phyloP scores from a whole-genome alignment of 768 basidiomycete species.

The Saitozyma podzolica region DNA sequence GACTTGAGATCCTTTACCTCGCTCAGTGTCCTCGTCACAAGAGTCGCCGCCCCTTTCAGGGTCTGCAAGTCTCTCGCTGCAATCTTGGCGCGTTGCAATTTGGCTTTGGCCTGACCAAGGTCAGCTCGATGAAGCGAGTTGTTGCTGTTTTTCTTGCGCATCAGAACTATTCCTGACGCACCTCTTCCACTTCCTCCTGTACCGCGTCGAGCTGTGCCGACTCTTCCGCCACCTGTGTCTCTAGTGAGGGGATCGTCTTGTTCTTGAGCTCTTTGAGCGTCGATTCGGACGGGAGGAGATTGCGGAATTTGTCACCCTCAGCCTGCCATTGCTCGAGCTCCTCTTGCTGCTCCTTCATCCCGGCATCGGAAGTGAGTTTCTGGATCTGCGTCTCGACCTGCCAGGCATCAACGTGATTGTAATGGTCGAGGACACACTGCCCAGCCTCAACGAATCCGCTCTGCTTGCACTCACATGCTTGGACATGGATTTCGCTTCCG shows the following conservation, averaged over 20 bases:
- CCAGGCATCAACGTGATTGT: conserved; percentile 3
- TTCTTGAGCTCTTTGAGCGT: conserved; percentile 62
- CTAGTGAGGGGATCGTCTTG: conserved; percentile 62
- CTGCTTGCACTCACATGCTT: conserved; percentile 60
- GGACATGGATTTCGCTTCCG: conserved; percentile 65
- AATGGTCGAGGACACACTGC: background rate
- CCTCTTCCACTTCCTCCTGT: conserved; percentile 64
- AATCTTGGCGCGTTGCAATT: conserved; percentile 60
- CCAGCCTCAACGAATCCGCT: background rate
- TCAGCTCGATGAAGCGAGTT: background rate
- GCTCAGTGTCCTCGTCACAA: conserved; percentile 40
- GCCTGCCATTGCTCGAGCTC: conserved; percentile 65
- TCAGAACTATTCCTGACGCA: conserved; percentile 44
- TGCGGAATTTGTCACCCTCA: conserved; percentile 63
- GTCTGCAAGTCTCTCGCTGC: conserved; percentile 59
- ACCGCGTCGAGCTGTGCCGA: conserved; percentile 62
- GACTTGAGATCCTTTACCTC: conserved; percentile 57
- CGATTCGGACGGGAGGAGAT: conserved; percentile 59
- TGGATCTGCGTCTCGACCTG: conserved; percentile 69
- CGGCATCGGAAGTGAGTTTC: conserved; percentile 58
- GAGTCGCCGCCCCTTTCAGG: conserved; percentile 54
- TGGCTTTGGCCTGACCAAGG: conserved; percentile 58
- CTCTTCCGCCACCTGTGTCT: conserved; percentile 60
- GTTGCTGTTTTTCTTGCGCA: background rate
- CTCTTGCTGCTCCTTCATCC: conserved; percentile 52